Base-by-base conservation (phyloP, 257 asterid genomes). In the Plectranthus barbatus region DNA sequence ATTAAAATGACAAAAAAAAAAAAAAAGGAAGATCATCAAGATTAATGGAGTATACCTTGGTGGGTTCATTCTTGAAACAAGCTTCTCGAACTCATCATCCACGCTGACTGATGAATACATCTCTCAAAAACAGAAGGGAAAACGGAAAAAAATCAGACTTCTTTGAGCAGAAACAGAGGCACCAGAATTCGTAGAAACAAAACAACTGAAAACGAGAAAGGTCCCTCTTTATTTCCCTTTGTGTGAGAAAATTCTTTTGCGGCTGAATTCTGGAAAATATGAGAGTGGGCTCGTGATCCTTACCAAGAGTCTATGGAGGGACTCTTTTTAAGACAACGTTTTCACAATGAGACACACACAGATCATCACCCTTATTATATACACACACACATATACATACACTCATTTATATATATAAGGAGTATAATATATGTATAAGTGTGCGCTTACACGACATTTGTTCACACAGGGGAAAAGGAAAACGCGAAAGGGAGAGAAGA, bases 81-180 rank as follows among this genome's bases (percentile, higher is more conserved):
- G 97, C 79, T 87, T 90, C 85, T 81, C 77, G 71, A 83, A 86
- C 79, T 86, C 97, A 66, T 86, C 89, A 65, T 81, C 85, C 51
- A 77, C 84, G 62, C 77, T 66, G 62, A 74, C 60, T 26, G 96
- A 84, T 18, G 88, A 72, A 67, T 82, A 81, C 95, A 89, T 86
- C 24, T 40, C 20, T 48, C 9, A 19, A 59, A 15, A 40, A 31
- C 5, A 0, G 26, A 44, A n/a, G 42, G 42, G n/a, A 9, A n/a
- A n/a, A 36, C 9, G 26, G 26, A 11, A 57, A 34, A 37, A 29
- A 17, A 55, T 11, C 6, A 31, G 31, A 12, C 21, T 47, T 9
- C 29, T 18, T 9, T 13, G 3, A 50, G 10, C 15, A 14, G 26
- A 46, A 56, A 20, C 33, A 5, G 39, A 14, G 5, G 68, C 52